Conservation (phyloP, 495 filamentous ascomycete species). For the Hypoxylon crocopeplum region DNA sequence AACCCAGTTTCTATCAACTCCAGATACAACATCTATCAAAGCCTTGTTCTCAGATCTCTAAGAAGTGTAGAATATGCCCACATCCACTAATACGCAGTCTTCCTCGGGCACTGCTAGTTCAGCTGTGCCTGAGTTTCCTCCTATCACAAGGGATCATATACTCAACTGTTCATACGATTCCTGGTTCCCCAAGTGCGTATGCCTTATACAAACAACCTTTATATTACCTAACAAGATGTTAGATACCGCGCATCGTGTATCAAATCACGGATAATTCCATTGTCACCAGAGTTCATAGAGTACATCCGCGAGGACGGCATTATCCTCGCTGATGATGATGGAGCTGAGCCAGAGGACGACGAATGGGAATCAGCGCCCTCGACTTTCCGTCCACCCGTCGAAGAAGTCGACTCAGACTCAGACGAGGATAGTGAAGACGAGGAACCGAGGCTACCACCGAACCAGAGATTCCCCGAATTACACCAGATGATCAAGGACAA, state of each 20-base stretch:
- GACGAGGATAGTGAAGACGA: conserved; percentile 49
- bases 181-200: conserved; percentile 79
- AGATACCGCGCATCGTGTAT: conserved; percentile 80
- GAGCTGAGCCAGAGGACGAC: conserved; percentile 51
- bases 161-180: conserved; percentile 91
- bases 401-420: conserved; percentile 48
- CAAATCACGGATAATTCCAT: conserved; percentile 81
- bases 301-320: conserved; percentile 96
- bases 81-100: conserved; percentile 29
- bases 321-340: conserved; percentile 71
- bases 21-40: no score
- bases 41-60: no score
- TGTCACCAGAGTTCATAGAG: conserved; percentile 73
- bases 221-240: conserved; percentile 24
- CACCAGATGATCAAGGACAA: conserved; percentile 76
- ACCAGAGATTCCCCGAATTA: conserved; percentile 65
- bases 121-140: conserved; percentile 67
- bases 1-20: no score
- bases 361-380: conserved; percentile 51
- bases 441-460: conserved; percentile 46
- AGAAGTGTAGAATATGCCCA: conserved; percentile 34
- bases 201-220: background rate
- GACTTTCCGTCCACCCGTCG: conserved; percentile 38
- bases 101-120: conserved; percentile 22
- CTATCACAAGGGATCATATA: conserved; percentile 83